Evolutionary conservation across 1,284 basidiomycete species (phyloP).

Genomic region (Moniliella sp.): DNA sequence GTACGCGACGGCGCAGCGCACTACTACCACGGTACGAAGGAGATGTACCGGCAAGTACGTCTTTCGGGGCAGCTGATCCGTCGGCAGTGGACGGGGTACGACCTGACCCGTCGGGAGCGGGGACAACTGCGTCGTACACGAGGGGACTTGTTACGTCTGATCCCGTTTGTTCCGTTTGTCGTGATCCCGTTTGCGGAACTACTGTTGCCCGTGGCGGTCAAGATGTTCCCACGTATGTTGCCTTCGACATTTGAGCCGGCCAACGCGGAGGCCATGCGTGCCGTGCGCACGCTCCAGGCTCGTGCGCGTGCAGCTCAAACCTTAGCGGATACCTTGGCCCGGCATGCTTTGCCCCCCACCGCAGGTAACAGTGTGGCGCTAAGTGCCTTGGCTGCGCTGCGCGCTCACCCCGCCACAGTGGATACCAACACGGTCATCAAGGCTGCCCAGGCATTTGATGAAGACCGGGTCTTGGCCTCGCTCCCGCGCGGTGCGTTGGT

Average conservation of each 20-base stretch:
- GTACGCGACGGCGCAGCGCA: conserved; percentile 87
- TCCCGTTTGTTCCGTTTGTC: conserved; percentile 84
- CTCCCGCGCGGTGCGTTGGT: no score
- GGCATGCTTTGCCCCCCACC: no score
- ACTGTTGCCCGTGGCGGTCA: conserved; percentile 82
- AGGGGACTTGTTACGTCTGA: conserved; percentile 69
- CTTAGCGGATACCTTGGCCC: no score
- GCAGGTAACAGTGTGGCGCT: no score
- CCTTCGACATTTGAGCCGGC: conserved; percentile 96
- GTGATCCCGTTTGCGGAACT: conserved; percentile 98
- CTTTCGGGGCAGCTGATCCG: conserved; percentile 69
- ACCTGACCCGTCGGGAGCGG: conserved; percentile 76
- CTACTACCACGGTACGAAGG: conserved; percentile 89
- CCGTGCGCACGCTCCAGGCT: no score
- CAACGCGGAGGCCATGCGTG: no score
- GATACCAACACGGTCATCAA: no score
- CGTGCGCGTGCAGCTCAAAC: no score
- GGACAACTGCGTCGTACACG: conserved; percentile 76
- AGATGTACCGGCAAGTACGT: conserved; percentile 76
- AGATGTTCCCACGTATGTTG: conserved; percentile 95
- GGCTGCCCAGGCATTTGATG: no score
- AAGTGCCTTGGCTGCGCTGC: no score
- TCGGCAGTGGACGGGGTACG: conserved; percentile 79
- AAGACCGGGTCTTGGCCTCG: no score
- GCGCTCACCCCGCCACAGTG: no score